Conservation (phyloP, 352 stramenopile genomes). For the Globisporangium echinulatum region DNA sequence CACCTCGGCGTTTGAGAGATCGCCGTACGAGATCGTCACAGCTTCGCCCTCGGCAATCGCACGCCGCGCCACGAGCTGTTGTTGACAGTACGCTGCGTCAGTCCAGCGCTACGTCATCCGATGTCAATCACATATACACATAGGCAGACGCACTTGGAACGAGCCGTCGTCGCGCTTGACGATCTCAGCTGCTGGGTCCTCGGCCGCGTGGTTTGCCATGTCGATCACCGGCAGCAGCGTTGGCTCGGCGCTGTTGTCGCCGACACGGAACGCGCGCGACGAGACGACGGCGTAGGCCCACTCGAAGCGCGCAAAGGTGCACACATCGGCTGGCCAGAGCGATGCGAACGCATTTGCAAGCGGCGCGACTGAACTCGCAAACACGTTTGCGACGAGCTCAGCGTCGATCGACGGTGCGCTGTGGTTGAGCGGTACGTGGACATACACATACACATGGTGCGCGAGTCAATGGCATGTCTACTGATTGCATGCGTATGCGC, state of each 20-base stretch:
- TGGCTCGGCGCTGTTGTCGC: slow-evolving; percentile 24
- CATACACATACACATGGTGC: background rate
- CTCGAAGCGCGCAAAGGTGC: slow-evolving; percentile 38
- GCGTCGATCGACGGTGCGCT: slow-evolving; percentile 47
- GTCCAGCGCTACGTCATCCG: too few species aligned
- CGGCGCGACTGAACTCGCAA: slow-evolving; percentile 25
- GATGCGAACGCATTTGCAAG: slow-evolving; percentile 29
- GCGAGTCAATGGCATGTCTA: background rate
- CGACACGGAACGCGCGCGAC: slow-evolving; percentile 47
- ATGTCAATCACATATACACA: background rate
- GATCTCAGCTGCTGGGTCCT: slow-evolving; percentile 41
- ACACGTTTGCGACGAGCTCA: slow-evolving; percentile 48
- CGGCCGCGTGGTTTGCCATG: slow-evolving; percentile 64
- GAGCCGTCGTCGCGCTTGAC: slow-evolving; percentile 26
- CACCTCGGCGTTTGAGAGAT: slow-evolving; percentile 71
- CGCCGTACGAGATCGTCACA: slow-evolving; percentile 68
- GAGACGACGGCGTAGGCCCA: slow-evolving; percentile 72
- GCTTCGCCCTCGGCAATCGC: slow-evolving; percentile 32
- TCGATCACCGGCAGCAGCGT: slow-evolving; percentile 71
- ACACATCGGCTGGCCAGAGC: slow-evolving; percentile 28
- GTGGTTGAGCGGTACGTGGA: background rate
- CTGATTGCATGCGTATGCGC: too few species aligned
- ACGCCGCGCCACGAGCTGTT: slow-evolving; percentile 40
- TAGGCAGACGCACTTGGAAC: slow-evolving; percentile 34
- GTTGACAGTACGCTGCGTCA: background rate